Evolutionary conservation across 305 asterid species (phyloP).

Genomic region (Solanum hybrid): DNA sequence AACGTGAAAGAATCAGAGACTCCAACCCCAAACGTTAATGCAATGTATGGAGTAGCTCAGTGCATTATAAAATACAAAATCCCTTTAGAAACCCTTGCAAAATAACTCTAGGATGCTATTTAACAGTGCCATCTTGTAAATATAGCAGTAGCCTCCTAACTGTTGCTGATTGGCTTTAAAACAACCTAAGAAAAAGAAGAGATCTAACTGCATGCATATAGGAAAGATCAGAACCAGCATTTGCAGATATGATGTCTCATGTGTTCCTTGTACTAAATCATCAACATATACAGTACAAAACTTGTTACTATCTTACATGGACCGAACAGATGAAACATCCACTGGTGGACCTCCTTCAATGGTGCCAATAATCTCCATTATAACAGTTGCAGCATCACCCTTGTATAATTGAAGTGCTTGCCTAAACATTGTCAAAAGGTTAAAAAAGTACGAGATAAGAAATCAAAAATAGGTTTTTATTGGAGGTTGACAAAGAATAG

Average conservation of each 20-base stretch:
- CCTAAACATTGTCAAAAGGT: slow-evolving; percentile 41
- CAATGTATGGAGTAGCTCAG: background rate
- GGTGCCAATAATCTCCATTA: slow-evolving; percentile 79
- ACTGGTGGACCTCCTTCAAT: slow-evolving; percentile 97
- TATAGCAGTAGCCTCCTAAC: background rate
- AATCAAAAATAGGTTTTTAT: background rate
- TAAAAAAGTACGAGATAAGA: slow-evolving; percentile 5
- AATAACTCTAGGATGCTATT: background rate
- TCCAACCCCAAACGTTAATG: background rate
- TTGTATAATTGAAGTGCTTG: slow-evolving; percentile 93
- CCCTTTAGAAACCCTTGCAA: background rate
- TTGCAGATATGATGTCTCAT: background rate
- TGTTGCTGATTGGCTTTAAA: background rate
- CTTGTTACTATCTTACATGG: slow-evolving; percentile 66
- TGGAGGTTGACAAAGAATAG: background rate
- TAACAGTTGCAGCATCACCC: slow-evolving; percentile 71
- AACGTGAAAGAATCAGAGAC: background rate
- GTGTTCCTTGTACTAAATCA: background rate
- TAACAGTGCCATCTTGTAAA: background rate
- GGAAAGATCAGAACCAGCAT: background rate
- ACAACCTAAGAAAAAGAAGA: background rate
- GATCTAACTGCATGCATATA: background rate
- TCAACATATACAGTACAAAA: background rate
- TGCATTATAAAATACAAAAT: background rate
- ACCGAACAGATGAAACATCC: slow-evolving; percentile 89